Base-by-base conservation (phyloP, 2,329 filamentous ascomycete species). In the Penicillium sp. region DNA sequence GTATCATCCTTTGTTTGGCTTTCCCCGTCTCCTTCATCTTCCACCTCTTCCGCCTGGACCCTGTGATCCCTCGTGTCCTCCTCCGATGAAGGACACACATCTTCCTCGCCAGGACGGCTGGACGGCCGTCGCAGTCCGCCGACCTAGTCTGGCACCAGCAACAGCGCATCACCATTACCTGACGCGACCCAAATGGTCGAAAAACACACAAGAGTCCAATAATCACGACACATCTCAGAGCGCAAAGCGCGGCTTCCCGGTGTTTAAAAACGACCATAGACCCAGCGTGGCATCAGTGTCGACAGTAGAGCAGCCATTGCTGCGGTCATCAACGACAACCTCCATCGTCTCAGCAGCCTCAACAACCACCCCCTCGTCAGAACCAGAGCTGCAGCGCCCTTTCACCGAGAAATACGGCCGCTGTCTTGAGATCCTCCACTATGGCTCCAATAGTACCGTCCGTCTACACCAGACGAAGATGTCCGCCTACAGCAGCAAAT, bases 361-460 rank as follows among this genome's bases (percentile, higher is more conserved):
- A 57, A 33, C 8, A 33, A 33, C 8, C 8, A 33, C 30, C 10
- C 30, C 30, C 30, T 33, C 11, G 30, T 6, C 22, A 42, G 13
- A 33, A 33, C 48, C 54, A 40, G 48, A 46, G 7, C 49, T 3
- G 28, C 49, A 38, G 26, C 55, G 56, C 11, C 52, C 69, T 0
- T 65, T 72, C 26, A 53, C 57, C 13, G 59, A 65, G 16, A 68
- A 63, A 54, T 73, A 74, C 38, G 70, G 71, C 19, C 64, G 67
- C 10, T 73, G 67, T 53, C 64, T 61, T 6, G 63, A 71, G 5
- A 71, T 73, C 33, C 52, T 73, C 37, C 71, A 73, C 52, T 73
- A 73, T 30, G 70, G 71, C 38, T 28, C 59, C 6, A 65, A 65
- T 57, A 72, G 68, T 56, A 72, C 68, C 30, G 61, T 72, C 25